Conservation (phyloP, 306 rosid genomes). For the Spatholobus suberectus region DNA sequence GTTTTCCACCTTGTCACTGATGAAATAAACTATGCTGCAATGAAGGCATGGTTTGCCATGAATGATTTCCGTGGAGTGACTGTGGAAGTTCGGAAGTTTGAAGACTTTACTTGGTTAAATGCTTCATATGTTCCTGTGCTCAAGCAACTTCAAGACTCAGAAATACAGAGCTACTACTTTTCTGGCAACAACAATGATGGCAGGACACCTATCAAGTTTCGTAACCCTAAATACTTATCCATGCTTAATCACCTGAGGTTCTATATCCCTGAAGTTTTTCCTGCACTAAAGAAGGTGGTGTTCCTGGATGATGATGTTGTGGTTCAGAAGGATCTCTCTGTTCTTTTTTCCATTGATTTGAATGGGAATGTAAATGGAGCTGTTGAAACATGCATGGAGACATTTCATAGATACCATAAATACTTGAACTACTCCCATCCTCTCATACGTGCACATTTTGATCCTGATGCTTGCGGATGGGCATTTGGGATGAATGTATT, state of each 20-base stretch:
- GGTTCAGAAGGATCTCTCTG: conserved; percentile 84
- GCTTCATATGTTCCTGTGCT: conserved; percentile 95
- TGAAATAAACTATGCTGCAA: conserved; percentile 79
- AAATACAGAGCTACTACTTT: conserved; percentile 84
- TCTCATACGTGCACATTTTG: conserved; percentile 79
- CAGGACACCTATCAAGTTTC: conserved; percentile 87
- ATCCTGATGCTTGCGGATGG: conserved; percentile 98
- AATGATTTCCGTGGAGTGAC: conserved; percentile 70
- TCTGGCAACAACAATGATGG: conserved; percentile 73
- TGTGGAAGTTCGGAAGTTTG: conserved; percentile 83
- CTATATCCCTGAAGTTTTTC: conserved; percentile 91
- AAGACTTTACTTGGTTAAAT: conserved; percentile 81
- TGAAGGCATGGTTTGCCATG: conserved; percentile 90
- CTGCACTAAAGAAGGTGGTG: conserved; percentile 76
- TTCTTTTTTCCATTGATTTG: conserved; percentile 73
- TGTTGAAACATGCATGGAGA: conserved; percentile 97
- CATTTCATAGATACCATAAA: conserved; percentile 90
- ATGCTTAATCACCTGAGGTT: conserved; percentile 94
- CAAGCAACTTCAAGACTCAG: conserved; percentile 94
- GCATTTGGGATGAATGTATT: conserved; percentile 94
- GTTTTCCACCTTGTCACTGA: conserved; percentile 92
- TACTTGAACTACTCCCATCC: conserved; percentile 90
- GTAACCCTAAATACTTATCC: conserved; percentile 90
- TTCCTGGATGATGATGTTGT: conserved; percentile 90
- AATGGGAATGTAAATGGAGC: conserved; percentile 88